These are phyloP conservation scores for Thuidium tamariscinum DNA, from an alignment of 225 moss, liverwort and hornwort species.

Conservation along the genomic window DNA sequence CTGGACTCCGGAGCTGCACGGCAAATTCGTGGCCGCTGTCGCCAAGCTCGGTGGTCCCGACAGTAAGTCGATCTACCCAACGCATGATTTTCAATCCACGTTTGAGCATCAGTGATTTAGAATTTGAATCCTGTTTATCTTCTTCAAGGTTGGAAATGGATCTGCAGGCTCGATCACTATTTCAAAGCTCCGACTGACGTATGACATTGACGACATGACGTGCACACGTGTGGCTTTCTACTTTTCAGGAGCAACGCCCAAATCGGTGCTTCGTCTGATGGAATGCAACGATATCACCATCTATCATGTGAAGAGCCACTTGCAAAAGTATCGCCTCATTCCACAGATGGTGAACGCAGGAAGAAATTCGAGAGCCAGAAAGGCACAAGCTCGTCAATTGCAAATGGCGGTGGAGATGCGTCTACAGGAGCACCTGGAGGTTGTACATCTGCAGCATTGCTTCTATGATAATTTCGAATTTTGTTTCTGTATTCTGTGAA, in stretches of 20 bases:
- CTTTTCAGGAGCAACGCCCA: conserved; percentile 57
- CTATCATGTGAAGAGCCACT: conserved; percentile 89
- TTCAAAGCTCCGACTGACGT: not conserved
- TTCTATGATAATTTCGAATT: too few relatives aligned
- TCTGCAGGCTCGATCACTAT: not conserved
- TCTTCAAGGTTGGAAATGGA: not conserved
- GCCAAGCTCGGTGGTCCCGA: conserved; percentile 70
- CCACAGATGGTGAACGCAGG: not conserved
- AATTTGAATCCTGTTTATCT: not conserved
- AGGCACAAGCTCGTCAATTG: conserved; percentile 54
- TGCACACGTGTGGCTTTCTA: not conserved
- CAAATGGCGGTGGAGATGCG: conserved; percentile 71
- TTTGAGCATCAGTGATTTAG: not conserved
- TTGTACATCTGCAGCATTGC: not conserved
- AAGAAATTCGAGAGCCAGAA: not conserved
- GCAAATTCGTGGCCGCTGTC: conserved; percentile 66
- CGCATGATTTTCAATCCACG: not conserved
- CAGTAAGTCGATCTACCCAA: conserved; percentile 37
- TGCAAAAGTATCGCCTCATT: conserved; percentile 40
- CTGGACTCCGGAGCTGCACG: conserved; percentile 78
- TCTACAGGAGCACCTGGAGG: conserved; percentile 81
- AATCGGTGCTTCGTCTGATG: conserved; percentile 69
- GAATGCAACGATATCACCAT: conserved; percentile 64
- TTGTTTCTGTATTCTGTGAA: not conserved
- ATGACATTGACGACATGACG: not conserved